Evolutionary conservation across 345 rosid species (phyloP).

Genomic region (Angophora floribunda): DNA sequence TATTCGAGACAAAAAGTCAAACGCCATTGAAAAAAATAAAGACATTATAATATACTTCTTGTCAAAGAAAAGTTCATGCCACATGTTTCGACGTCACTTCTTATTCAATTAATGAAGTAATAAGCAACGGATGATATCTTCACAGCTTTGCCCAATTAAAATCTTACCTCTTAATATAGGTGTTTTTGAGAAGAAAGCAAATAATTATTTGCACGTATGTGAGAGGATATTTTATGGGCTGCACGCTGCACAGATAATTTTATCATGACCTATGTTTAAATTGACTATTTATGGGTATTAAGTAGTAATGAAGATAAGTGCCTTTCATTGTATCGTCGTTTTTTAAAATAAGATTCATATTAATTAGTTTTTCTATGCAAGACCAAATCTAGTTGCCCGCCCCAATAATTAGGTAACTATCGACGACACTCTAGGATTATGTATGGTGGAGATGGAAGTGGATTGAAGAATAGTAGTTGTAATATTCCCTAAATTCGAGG

Average conservation of each 20-base stretch:
- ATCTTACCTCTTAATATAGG: not conserved
- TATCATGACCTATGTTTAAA: not conserved
- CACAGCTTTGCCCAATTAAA: not conserved
- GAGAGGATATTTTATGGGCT: not conserved
- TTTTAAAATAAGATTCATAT: not conserved
- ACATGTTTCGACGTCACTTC: not conserved
- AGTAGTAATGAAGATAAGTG: not conserved
- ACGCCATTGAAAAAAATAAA: not conserved
- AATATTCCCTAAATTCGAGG: not conserved
- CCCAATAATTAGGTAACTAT: not conserved
- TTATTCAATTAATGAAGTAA: not conserved
- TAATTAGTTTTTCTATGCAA: not conserved
- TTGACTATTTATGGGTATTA: not conserved
- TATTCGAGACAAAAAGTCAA: not conserved
- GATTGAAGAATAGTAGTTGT: not conserved
- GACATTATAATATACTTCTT: not conserved
- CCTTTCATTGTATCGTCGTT: not conserved
- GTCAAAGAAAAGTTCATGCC: not conserved
- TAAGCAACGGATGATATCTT: not conserved
- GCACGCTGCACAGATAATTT: not conserved
- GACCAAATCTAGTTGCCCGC: not conserved
- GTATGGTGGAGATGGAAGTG: not conserved
- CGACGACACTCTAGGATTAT: not conserved
- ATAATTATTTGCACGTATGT: not conserved
- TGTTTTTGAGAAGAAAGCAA: not conserved